Evolutionary conservation across 768 basidiomycete species (phyloP), one percentile per base, ranked within the genome.

Genomic region (Leccinum sublutescens): DNA sequence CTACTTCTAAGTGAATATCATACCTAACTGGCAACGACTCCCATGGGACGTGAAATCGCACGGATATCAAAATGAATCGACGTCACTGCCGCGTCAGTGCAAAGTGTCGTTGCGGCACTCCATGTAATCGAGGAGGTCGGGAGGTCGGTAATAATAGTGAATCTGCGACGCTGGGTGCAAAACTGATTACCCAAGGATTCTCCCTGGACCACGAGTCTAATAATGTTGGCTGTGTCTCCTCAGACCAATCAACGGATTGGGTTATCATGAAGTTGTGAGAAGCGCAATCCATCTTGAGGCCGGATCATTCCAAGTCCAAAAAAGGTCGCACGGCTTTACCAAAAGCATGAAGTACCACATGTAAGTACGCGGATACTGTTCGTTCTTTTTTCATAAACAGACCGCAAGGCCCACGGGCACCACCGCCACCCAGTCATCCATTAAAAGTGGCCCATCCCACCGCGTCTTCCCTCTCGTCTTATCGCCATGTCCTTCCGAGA

Each of bases 401-500:
- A 7, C 6, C 59, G 53, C n/a, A 27, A 47, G 64, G 21, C n/a
- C 33, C 23, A 9, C 56, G 57, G 53, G 47, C 52, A 56, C 57
- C 14, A 19, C 17, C 8, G 50, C 11, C 4, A 40, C 10, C 19
- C 57, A 10, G 5, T 9, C 2, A 31, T 10, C 33, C 17, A 12
- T 61, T 62, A 56, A 70, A 65, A 45, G 31, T 12, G 8, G 9
- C 38, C 2, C 5, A 4, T 19, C 15, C 29, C 40, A 23, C 15
- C 34, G 2, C 49, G 34, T 38, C 38, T 2, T 9, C 49, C n/a
- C n/a, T 59, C 51, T 34, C 25, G 38, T n/a, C 27, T 29, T 52
- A 34, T 40, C 15, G 5, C 47, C 27, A 73, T 73, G 73, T 64
- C 67, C 2, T 25, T 33, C 36, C 11, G 29, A 29, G 29, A 21